Evolutionary conservation across 805 yeast species (phyloP).

Genomic region (Spathaspora girioi): DNA sequence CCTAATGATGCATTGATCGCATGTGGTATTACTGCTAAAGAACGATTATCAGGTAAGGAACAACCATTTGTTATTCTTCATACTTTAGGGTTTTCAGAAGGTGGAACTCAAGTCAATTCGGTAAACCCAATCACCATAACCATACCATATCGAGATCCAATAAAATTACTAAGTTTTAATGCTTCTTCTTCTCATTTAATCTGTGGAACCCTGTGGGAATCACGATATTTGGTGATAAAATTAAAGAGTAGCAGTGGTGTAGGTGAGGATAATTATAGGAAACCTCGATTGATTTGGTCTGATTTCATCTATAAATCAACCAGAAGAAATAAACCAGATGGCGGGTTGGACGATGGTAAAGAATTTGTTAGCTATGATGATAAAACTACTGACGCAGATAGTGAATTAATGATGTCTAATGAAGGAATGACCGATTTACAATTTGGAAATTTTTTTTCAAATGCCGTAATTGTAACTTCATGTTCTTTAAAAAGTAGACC

Average conservation of each 20-base stretch:
- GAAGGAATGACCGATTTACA: conserved; percentile 86
- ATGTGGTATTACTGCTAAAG: conserved; percentile 79
- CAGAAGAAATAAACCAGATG: conserved; percentile 9
- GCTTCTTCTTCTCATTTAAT: conserved; percentile 65
- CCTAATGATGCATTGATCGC: conserved; percentile 64
- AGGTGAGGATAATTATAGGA: conserved; percentile 32
- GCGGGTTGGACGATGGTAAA: not conserved
- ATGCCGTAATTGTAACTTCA: conserved; percentile 34
- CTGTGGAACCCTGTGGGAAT: conserved; percentile 75
- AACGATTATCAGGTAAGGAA: conserved; percentile 61
- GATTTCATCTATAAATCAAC: conserved; percentile 18
- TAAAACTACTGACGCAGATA: conserved; percentile 12
- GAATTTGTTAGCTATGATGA: conserved; percentile 12
- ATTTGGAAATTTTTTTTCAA: conserved; percentile 41
- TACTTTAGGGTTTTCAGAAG: conserved; percentile 17
- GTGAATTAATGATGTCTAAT: conserved; percentile 52
- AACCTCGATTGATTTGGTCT: conserved; percentile 39
- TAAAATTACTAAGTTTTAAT: conserved; percentile 70
- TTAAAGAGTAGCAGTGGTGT: conserved; percentile 46
- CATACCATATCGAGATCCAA: conserved; percentile 83
- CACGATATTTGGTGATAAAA: conserved; percentile 73
- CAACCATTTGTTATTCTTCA: conserved; percentile 74
- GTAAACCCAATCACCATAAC: conserved; percentile 69
- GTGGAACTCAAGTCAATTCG: conserved; percentile 12
- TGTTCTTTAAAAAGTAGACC: conserved; percentile 33